phyloP scores from a whole-genome alignment of 768 basidiomycete species.

The Cystoderma amianthinum region DNA sequence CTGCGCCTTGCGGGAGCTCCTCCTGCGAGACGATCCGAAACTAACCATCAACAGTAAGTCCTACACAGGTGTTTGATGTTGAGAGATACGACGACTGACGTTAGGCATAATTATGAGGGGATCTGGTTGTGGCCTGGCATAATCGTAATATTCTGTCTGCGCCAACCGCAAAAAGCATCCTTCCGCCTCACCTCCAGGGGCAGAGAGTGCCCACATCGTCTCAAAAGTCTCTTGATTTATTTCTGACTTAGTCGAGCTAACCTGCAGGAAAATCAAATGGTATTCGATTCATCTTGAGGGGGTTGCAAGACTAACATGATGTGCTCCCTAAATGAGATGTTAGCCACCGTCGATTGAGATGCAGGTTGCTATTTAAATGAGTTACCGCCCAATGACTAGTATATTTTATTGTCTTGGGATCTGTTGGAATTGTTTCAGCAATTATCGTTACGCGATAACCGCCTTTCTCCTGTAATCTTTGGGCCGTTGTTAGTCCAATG shows the following conservation, averaged over 20 bases:
- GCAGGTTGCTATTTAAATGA: constrained; percentile 1
- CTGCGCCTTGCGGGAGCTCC: constrained; percentile 24
- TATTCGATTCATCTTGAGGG: constrained; percentile 2
- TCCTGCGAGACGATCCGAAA: constrained; percentile 25
- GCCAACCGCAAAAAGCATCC: constrained; percentile 56
- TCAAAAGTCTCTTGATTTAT: constrained; percentile 71
- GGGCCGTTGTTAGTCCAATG: constrained; percentile 56
- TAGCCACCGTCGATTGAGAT: not conserved
- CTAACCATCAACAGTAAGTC: constrained; percentile 16
- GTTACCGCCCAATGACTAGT: constrained; percentile 69
- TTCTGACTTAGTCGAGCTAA: too few species aligned
- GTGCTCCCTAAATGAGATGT: constrained; percentile 52
- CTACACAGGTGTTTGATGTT: not conserved
- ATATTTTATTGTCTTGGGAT: constrained; percentile 38
- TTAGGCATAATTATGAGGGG: constrained; percentile 48
- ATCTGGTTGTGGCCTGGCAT: constrained; percentile 29
- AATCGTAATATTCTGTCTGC: constrained; percentile 55
- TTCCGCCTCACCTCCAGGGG: constrained; percentile 45
- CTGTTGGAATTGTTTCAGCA: constrained; percentile 13
- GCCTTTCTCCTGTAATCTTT: constrained; percentile 50
- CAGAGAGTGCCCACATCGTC: constrained; percentile 69
- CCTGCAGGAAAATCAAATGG: not conserved
- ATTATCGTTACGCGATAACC: constrained; percentile 46
- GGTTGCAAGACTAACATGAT: constrained; percentile 61
- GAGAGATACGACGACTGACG: constrained; percentile 21